A percentile compares a stretch with the other conserved stretches of the same genome.
These are phyloP conservation scores for Candida pseudocylindracea DNA, from an alignment of 1,139 yeast species.

Conservation along the genomic window DNA sequence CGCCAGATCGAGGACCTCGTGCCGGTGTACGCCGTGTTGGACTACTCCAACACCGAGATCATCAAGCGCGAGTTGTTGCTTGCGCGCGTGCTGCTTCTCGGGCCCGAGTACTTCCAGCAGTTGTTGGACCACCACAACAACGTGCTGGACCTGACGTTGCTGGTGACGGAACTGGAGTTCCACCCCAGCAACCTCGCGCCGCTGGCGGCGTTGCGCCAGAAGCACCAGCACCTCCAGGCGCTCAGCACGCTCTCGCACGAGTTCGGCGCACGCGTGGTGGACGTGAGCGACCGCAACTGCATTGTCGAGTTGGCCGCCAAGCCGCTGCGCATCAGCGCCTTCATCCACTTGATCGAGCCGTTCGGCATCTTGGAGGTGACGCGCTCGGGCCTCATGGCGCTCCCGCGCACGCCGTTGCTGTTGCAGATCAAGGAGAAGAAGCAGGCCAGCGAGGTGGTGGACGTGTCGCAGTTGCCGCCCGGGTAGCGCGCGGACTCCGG, in stretches of 20 bases:
- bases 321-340: conserved; percentile 73
- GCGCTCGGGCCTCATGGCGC: conserved; percentile 96
- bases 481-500: no score
- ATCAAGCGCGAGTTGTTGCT: conserved; percentile 77
- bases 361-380: conserved; percentile 94
- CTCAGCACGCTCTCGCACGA: conserved; percentile 61
- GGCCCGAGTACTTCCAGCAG: conserved; percentile 95
- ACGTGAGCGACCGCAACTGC: conserved; percentile 83
- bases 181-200: conserved; percentile 87
- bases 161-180: conserved; percentile 31
- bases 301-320: conserved; percentile 88
- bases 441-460: conserved; percentile 52
- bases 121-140: conserved; percentile 68
- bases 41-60: conserved; percentile 76
- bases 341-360: conserved; percentile 77
- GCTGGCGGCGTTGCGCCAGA: conserved; percentile 84
- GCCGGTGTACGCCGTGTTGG: conserved; percentile 94
- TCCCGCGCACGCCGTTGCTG: conserved; percentile 83
- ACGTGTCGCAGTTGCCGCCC: conserved; percentile 77
- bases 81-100: conserved; percentile 80
- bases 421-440: conserved; percentile 24
- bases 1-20: conserved; percentile 95
- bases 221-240: conserved; percentile 72
- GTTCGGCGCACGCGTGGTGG: conserved; percentile 86
- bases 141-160: conserved; percentile 18